phyloP scores from a whole-genome alignment of 257 asterid genomes.

The Forsythia viridissima region DNA sequence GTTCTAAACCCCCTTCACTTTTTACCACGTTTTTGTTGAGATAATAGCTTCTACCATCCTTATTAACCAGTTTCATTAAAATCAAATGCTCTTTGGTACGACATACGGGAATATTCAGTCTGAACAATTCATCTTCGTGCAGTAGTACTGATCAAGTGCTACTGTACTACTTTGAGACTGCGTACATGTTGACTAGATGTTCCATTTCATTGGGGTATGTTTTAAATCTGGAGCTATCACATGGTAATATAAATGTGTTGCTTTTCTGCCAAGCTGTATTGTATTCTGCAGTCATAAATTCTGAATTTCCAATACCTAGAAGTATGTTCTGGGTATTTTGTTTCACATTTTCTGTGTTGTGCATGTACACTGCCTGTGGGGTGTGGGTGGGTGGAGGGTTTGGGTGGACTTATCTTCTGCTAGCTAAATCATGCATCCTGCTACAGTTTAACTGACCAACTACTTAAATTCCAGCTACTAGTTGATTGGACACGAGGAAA shows the following conservation, averaged over 20 bases:
- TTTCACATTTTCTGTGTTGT: not conserved
- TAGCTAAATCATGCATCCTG: constrained; percentile 22
- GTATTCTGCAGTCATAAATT: not conserved
- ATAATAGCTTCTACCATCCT: not conserved
- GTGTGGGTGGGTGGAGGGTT: not conserved
- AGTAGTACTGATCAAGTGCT: not conserved
- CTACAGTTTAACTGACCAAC: constrained; percentile 14
- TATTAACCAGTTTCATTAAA: not conserved
- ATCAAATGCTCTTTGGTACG: not conserved
- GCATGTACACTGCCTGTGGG: not conserved
- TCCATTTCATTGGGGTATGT: not conserved
- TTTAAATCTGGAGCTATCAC: not conserved
- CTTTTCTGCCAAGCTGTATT: not conserved
- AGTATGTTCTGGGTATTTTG: not conserved
- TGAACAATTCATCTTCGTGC: not conserved
- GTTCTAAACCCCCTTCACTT: not conserved
- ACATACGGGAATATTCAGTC: not conserved
- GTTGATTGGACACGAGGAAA: constrained; percentile 93
- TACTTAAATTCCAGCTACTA: constrained; percentile 57
- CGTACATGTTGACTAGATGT: not conserved
- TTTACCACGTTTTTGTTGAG: not conserved
- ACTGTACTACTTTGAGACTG: not conserved
- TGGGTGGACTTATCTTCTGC: constrained; percentile 6
- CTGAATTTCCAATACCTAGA: constrained; percentile 9
- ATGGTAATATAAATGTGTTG: not conserved